Evolutionary conservation across 2,329 filamentous ascomycete genomes (phyloP), one percentile per base, ranked within the genome.

Genomic region (Nigrospora oryzae): DNA sequence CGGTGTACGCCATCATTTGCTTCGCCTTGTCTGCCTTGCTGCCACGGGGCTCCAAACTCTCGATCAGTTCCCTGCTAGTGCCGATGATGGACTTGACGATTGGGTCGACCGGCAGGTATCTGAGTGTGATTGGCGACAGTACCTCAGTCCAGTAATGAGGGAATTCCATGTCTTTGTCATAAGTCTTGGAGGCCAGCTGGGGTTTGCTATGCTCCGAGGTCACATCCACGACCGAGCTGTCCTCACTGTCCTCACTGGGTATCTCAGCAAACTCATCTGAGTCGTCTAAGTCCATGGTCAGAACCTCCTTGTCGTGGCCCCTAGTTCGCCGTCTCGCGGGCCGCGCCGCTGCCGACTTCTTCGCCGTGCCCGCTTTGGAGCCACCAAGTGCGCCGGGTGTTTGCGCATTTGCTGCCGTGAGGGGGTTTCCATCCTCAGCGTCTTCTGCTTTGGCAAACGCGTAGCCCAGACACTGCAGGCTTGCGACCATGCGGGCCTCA

Each of bases 101-200:
- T 0, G 87, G 75, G 46, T 95, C 90, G 3, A 96, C 84, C 0
- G 89, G 75, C 10, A 93, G 74, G 46, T 86, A 89, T 40, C 80
- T 87, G 44, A 87, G 79, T 0, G 87, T 91, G 4, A 88, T 73
- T 2, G 89, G 85, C 0, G 90, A 96, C 2, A 93, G 71, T 3
- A 87, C 84, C 62, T 98, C 93, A 0, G 86, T 85, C 93, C 93
- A 98, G 62, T 97, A 97, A 42, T 86, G 84, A 1, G 93, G 90
- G 52, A 84, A 93, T 3, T 83, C 79, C 28, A 96, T 71, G 53
- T 95, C 89, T 16, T 75, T 72, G 54, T 95, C 89, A 54, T 83
- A 86, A 44, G 74, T 71, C 47, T 71, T 73, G 23, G 58, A 56
- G 40, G 57, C 60, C 7, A 53, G 56, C 35, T 74, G 42, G 62